Conservation (phyloP, 176 grass and related monocot genomes). For the Saccharum spontaneum region DNA sequence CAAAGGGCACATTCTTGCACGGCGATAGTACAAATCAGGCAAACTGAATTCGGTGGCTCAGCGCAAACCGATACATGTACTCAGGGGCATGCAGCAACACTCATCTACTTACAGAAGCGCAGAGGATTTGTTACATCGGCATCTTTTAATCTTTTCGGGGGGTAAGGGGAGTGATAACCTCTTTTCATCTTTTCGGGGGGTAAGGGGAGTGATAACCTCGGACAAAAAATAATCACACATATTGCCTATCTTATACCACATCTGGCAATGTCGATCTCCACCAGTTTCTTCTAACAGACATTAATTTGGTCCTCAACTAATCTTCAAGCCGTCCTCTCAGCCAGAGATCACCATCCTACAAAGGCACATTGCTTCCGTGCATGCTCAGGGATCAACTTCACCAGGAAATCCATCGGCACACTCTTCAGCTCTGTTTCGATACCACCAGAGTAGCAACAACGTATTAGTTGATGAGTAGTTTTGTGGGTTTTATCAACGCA, state of each 20-base stretch:
- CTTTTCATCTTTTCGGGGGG: not conserved
- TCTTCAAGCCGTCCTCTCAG: conserved; percentile 22
- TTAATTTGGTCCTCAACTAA: conserved; percentile 31
- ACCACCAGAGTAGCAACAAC: not conserved
- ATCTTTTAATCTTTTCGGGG: not conserved
- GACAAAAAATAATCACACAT: conserved; percentile 38
- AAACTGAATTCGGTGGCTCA: conserved; percentile 16
- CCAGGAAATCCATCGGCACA: conserved; percentile 52
- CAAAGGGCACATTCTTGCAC: conserved; percentile 22
- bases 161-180: no score
- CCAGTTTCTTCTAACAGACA: conserved; percentile 23
- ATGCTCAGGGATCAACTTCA: conserved; percentile 85
- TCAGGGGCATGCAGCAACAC: conserved; percentile 17
- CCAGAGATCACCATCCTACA: conserved; percentile 46
- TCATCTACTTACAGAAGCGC: conserved; percentile 34
- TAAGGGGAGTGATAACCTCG: not conserved
- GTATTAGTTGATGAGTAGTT: not conserved
- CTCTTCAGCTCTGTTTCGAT: conserved; percentile 74
- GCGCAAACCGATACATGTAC: conserved; percentile 24
- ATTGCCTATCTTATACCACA: conserved; percentile 8
- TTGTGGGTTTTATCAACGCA: not conserved
- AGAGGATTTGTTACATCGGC: conserved; percentile 18
- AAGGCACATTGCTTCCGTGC: conserved; percentile 63
- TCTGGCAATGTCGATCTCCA: conserved; percentile 16
- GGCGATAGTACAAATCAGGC: conserved; percentile 13